Evolutionary conservation across 2,329 filamentous ascomycete species (phyloP).

Genomic region (Epichloe typhina): DNA sequence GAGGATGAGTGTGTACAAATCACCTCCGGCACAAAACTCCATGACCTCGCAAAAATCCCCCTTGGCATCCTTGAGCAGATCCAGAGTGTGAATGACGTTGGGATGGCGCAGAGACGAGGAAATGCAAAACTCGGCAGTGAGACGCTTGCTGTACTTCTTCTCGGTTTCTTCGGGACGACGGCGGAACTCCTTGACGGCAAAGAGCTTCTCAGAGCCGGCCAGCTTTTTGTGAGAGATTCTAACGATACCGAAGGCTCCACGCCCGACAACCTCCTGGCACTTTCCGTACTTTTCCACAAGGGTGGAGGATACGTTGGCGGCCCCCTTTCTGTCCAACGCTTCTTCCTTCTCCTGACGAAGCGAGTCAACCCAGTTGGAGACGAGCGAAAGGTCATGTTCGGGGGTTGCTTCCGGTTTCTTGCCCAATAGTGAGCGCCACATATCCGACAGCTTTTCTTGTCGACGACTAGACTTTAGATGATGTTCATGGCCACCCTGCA

Average conservation of each 20-base stretch:
- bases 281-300: conserved; percentile 96
- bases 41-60: conserved; percentile 98
- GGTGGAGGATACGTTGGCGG: conserved; percentile 55
- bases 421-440: conserved; percentile 77
- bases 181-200: conserved; percentile 96
- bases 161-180: conserved; percentile 86
- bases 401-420: conserved; percentile 66
- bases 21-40: conserved; percentile 96
- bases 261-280: conserved; percentile 91
- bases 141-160: conserved; percentile 94
- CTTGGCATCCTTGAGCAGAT: conserved; percentile 89
- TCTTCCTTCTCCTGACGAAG: conserved; percentile 81
- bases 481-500: conserved; percentile 67
- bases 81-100: conserved; percentile 95
- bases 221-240: conserved; percentile 94
- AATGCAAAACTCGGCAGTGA: conserved; percentile 97
- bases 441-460: conserved; percentile 87
- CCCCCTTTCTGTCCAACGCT: conserved; percentile 66
- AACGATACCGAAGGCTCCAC: conserved; percentile 93
- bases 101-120: conserved; percentile 92
- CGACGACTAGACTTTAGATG: conserved; percentile 78
- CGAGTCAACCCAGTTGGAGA: conserved; percentile 93
- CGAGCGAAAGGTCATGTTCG: conserved; percentile 77
- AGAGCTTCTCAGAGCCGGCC: conserved; percentile 78
- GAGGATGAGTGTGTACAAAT: conserved; percentile 86